Evolutionary conservation across 495 filamentous ascomycete genomes (phyloP).

Genomic region (Neurospora pannonica): DNA sequence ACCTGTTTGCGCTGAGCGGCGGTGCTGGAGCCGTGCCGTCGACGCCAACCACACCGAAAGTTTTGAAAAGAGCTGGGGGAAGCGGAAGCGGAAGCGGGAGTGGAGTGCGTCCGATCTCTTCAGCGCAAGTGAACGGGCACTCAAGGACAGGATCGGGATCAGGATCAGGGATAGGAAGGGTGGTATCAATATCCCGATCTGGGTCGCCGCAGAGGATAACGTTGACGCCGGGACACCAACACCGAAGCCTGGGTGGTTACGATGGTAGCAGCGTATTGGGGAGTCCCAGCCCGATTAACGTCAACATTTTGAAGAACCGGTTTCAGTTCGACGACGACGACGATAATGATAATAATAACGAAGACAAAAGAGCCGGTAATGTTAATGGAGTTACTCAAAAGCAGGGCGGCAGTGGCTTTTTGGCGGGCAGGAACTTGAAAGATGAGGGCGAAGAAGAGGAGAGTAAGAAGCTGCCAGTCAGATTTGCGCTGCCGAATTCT

Average conservation of each 20-base stretch:
- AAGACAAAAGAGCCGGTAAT: neutral
- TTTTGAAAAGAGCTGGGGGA: neutral
- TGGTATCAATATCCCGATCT: neutral
- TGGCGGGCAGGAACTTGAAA: neutral
- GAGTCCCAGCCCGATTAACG: neutral
- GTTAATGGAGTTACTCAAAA: neutral
- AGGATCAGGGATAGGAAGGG: neutral
- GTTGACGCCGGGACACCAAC: neutral
- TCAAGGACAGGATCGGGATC: neutral
- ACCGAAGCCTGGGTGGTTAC: neutral
- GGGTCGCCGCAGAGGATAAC: neutral
- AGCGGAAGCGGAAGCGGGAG: neutral
- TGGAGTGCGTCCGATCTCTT: neutral
- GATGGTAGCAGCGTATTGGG: neutral
- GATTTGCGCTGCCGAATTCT: neutral
- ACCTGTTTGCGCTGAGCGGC: neutral
- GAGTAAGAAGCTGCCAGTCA: neutral
- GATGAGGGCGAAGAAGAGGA: neutral
- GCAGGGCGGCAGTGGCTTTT: neutral
- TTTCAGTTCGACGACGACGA: neutral
- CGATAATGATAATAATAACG: neutral
- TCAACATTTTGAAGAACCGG: neutral
- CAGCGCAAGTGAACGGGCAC: neutral
- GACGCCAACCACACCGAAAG: neutral
- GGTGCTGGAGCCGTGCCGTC: neutral